Evolutionary conservation across 371 early-diverging fungal genomes (phyloP).

Genomic region (Furculomyces boomerangus): DNA sequence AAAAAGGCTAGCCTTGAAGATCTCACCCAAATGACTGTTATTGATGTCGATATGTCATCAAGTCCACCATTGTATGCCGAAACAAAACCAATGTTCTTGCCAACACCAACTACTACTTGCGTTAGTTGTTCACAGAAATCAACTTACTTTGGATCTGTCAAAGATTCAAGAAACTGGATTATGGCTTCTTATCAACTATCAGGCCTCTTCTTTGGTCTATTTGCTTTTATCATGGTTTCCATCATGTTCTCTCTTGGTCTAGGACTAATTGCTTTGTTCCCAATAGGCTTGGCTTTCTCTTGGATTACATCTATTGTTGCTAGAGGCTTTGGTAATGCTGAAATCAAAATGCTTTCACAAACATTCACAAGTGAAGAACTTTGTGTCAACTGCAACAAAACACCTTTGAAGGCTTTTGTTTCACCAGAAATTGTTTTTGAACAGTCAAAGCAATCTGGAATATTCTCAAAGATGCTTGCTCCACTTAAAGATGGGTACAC

Average conservation of each 20-base stretch:
- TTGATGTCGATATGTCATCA: neutral
- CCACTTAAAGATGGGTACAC: neutral
- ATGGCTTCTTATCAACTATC: neutral
- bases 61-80: neutral
- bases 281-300: neutral
- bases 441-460: neutral
- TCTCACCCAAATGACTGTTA: neutral
- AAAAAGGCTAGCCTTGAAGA: neutral
- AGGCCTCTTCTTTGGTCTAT: neutral
- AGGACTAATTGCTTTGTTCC: neutral
- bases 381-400: neutral
- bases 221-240: neutral
- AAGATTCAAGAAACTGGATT: neutral
- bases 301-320: neutral
- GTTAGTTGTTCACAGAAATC: neutral
- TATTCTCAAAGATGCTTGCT: neutral
- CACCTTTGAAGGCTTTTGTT: neutral
- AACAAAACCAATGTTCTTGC: conserved; percentile 1
- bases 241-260: neutral
- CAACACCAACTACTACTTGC: neutral
- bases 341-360: neutral
- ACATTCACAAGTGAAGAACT: neutral
- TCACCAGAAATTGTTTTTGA: neutral
- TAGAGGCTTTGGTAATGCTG: neutral
- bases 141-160: neutral